Evolutionary conservation across 2,329 filamentous ascomycete species (phyloP), one percentile per base, ranked within the genome.

Genomic region (Ophiostoma australiae): DNA sequence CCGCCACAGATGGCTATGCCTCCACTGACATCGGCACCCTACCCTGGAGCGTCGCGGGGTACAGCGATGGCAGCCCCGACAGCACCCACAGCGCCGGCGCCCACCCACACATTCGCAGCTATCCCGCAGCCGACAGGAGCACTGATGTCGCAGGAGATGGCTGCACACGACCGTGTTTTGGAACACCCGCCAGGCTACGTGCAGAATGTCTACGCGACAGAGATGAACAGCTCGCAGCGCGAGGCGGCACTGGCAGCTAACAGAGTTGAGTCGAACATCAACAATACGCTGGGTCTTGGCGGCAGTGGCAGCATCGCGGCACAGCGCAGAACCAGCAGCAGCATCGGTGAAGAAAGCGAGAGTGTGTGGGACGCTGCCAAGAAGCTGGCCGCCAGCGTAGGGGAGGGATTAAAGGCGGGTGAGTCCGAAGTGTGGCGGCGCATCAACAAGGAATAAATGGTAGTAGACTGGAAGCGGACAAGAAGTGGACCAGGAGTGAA

Each of bases 361-460:
- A 77, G 79, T 33, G 79, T 87, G 6, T 87, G 85, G 85, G 82
- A 81, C 70, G 79, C 83, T 67, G 86, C 86, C 13, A 87, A 85
- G 81, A 87, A 86, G 77, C 84, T 85, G 81, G 86, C 84, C 66
- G 80, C 82, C 72, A 83, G 82, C 44, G 87, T 87, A 7, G 87
- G 87, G 69, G 84, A 84, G 73, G 86, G 83, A 76, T 78, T 90
- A 37, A 84, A 83, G 10, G 85, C 83, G 17, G 86, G 86, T 17
- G 87, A 90, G 80, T 81, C 80, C 69, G 86, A 89, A 78, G 83
- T 90, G 33, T 90, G 87, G 87, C 85, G 84, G 78, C 84, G 83
- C 76, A 86, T 89, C 76, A 89, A 87, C 79, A 87, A 86, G 79
- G 81, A 85, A 67, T 84, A 81, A 76, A 23, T 41, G 39, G 39